Base-by-base conservation (phyloP, 129 eudicot species). In the Centrapalus pauciflorus region DNA sequence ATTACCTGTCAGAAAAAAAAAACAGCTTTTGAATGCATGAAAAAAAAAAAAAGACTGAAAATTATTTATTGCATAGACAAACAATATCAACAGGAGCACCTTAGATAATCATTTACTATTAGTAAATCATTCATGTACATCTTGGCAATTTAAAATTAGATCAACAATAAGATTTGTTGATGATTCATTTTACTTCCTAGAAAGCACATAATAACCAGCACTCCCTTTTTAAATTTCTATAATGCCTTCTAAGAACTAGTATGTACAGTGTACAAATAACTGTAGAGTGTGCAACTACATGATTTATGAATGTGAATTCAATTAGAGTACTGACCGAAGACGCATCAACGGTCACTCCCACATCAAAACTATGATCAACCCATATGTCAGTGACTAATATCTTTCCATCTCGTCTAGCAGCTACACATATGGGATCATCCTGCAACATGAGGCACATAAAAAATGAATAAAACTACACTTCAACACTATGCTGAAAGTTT, bases 351-450 rank as follows among this genome's bases (percentile, higher is more conserved):
- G 82, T 82, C 66, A 49, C 71, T 58, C 86, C 97, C 14, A 54
- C 73, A 37, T 86, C 95, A 46, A 78, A 78, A 69, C 95, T 78
- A 63, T 89, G 90, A 45, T 73, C 90, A 74, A 86, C 90, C 97
- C 97, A 89, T 51, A 79, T 33, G 12, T 80, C 72, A 48, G 80
- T 68, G 35, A 89, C 95, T 52, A 94, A 19, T 21, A 48, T 72
- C 81, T 86, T 94, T 19, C 94, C 90, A 58, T 86, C 95, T 33
- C 43, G 73, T 72, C 93, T 81, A 41, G 97, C 97, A 60, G 83
- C 73, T 52, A 86, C 79, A 61, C 99, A 94, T 4, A 79, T 24
- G 4, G 94, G 90, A 77, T 94, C 99, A 74, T 94, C 95, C 97
- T 94, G 71, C 70, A 55, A 7, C 35, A 64, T 0, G 7, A 17